phyloP scores from a whole-genome alignment of 1,284 basidiomycete genomes.

The Fomitopsis pinicola region DNA sequence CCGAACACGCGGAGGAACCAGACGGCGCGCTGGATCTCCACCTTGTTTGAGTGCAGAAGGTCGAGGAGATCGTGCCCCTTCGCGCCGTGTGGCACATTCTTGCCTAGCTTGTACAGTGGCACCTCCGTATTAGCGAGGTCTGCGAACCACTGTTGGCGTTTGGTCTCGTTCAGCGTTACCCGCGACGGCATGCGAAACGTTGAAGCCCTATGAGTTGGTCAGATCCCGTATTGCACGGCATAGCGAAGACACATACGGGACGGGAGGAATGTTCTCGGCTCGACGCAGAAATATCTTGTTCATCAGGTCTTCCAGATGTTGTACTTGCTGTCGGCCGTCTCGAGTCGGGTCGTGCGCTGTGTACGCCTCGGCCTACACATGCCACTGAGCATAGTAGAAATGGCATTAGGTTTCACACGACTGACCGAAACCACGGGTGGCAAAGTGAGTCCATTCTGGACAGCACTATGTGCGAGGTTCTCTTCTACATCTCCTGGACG shows the following conservation, averaged over 20 bases:
- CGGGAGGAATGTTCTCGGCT: constrained; percentile 45
- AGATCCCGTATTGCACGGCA: constrained; percentile 1
- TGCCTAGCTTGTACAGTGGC: constrained; percentile 84
- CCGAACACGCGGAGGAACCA: constrained; percentile 96
- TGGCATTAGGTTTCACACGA: constrained; percentile 5
- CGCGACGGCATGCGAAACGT: constrained; percentile 83
- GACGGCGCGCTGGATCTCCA: constrained; percentile 83
- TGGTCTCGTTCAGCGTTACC: constrained; percentile 88
- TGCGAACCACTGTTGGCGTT: constrained; percentile 84
- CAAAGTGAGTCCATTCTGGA: constrained; percentile 76
- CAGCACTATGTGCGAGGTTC: constrained; percentile 67
- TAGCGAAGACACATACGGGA: constrained; percentile 50
- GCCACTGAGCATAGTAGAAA: neutral
- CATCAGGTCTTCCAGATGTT: constrained; percentile 75
- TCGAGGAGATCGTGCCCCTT: constrained; percentile 92
- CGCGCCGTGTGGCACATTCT: constrained; percentile 90
- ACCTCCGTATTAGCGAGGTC: constrained; percentile 89
- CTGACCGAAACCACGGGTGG: constrained; percentile 60
- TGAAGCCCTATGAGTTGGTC: constrained; percentile 45
- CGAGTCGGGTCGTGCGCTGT: constrained; percentile 43
- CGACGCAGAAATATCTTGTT: constrained; percentile 72
- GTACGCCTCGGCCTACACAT: constrained; percentile 57
- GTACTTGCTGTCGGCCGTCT: constrained; percentile 47
- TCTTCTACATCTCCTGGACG: constrained; percentile 84
- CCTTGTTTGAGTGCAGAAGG: constrained; percentile 76